Evolutionary conservation across 2,329 filamentous ascomycete species (phyloP), one percentile per base, ranked within the genome.

Genomic region (Myrmaecium sp.): DNA sequence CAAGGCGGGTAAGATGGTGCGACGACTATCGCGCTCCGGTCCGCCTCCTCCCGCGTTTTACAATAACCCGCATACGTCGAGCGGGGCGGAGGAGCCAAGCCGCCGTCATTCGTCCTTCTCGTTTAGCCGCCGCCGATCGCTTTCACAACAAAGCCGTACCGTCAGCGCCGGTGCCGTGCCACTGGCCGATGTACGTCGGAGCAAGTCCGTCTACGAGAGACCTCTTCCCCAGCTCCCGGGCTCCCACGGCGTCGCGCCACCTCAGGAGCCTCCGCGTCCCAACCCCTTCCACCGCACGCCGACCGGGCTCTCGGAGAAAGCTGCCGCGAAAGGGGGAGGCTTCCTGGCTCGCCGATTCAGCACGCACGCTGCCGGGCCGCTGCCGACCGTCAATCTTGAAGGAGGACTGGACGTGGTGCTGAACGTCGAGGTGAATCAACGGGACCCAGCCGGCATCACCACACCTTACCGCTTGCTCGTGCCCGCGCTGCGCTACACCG

Each of bases 391-490:
- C 32, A 72, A 93, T 43, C 61, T 94, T 0, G 70, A 89, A 44
- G 77, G 76, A 16, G 83, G 82, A 0, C 58, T 98, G 6, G 83
- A 94, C 37, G 74, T 98, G 18, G 78, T 72, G 26, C 54, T 98
- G 22, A 93, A 94, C 40, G 72, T 93, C 34, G 89, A 98, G 54
- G 71, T 94, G 33, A 83, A 76, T 40, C 68, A 79, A 23, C 72
- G 70, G 35, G 83, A 98, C 40, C 86, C 89, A 1, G 66, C 78
- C 0, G 91, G 89, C 9, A 82, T 81, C 36, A 98, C 89, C 1
- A 69, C 72, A 26, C 81, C 83, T 6, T 98, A 98, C 49, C 65
- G 82, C 20, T 56, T 98, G 4, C 64, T 95, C 2, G 74, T 98
- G 4, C 89, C 91, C 7, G 70, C 72, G 28, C 57, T 98, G 27